Conservation (phyloP, 495 filamentous ascomycete genomes). For the Wilcoxina mikolae region DNA sequence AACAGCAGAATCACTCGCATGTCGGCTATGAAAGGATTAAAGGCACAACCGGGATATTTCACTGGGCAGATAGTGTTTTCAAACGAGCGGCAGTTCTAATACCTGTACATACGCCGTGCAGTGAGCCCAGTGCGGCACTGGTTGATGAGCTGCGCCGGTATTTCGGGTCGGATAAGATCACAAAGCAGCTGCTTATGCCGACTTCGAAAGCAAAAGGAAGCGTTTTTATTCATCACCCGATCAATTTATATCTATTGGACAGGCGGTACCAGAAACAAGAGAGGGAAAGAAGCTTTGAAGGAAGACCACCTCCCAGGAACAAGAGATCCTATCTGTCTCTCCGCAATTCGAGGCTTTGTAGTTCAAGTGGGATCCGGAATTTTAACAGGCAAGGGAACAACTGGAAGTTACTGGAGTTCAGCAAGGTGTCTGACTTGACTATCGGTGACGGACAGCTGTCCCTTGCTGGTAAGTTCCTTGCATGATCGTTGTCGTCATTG, state of each 20-base stretch:
- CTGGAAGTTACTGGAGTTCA: slow-evolving; percentile 5
- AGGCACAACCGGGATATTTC: not conserved
- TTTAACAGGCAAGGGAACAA: not conserved
- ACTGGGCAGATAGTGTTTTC: not conserved
- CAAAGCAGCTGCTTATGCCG: not conserved
- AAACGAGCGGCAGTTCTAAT: not conserved
- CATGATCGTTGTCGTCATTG: not conserved
- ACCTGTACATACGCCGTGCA: not conserved
- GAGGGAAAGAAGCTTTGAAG: not conserved
- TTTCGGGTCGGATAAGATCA: not conserved
- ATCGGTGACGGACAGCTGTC: not conserved
- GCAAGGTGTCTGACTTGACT: not conserved
- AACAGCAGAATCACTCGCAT: not conserved
- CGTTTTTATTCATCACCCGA: not conserved
- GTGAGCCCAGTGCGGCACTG: not conserved
- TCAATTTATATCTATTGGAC: not conserved
- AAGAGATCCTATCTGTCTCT: slow-evolving; percentile 1
- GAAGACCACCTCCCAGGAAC: not conserved
- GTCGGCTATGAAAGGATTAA: not conserved
- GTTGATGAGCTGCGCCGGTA: slow-evolving; percentile 1
- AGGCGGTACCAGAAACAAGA: not conserved
- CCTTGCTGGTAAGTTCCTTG: not conserved
- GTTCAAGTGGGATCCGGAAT: not conserved
- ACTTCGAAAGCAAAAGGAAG: not conserved
- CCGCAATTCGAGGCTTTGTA: not conserved